These are phyloP conservation scores for Puccinia triticina DNA, from an alignment of 1,284 basidiomycete genomes.

Conservation along the genomic window DNA sequence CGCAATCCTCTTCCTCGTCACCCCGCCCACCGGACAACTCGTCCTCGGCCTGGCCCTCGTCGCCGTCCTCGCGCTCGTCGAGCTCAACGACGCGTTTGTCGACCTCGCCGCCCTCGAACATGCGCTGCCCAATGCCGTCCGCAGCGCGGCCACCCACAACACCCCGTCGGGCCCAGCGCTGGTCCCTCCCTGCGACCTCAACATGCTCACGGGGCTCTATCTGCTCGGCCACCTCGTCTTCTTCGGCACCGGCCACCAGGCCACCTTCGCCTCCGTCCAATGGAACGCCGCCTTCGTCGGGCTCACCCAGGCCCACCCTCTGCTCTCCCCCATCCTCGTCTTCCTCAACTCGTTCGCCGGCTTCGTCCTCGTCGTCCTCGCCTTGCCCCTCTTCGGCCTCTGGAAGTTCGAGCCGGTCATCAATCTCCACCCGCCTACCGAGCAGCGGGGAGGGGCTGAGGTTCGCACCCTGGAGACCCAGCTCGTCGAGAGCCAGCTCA, in stretches of 20 bases:
- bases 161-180: slow-evolving; percentile 13
- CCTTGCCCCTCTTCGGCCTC: slow-evolving; percentile 73
- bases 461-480: slow-evolving; percentile 52
- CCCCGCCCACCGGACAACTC: slow-evolving; percentile 80
- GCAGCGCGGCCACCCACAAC: slow-evolving; percentile 51
- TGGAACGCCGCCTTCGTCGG: slow-evolving; percentile 90
- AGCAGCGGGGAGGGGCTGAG: not conserved
- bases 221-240: slow-evolving; percentile 77
- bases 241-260: slow-evolving; percentile 88
- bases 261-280: slow-evolving; percentile 84
- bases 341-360: slow-evolving; percentile 79
- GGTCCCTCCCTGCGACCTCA: slow-evolving; percentile 65
- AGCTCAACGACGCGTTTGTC: slow-evolving; percentile 75
- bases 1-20: slow-evolving; percentile 68
- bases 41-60: slow-evolving; percentile 70
- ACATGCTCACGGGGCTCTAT: slow-evolving; percentile 72
- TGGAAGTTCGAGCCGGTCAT: slow-evolving; percentile 82
- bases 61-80: slow-evolving; percentile 72
- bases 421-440: too few relatives aligned
- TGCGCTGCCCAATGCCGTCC: slow-evolving; percentile 37
- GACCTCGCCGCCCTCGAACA: slow-evolving; percentile 68
- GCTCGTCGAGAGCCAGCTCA: slow-evolving; percentile 66
- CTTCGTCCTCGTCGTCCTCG: slow-evolving; percentile 68
- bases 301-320: slow-evolving; percentile 72
- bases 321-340: slow-evolving; percentile 77